Conservation (phyloP, 768 basidiomycete genomes). For the Tulasnella sp. region DNA sequence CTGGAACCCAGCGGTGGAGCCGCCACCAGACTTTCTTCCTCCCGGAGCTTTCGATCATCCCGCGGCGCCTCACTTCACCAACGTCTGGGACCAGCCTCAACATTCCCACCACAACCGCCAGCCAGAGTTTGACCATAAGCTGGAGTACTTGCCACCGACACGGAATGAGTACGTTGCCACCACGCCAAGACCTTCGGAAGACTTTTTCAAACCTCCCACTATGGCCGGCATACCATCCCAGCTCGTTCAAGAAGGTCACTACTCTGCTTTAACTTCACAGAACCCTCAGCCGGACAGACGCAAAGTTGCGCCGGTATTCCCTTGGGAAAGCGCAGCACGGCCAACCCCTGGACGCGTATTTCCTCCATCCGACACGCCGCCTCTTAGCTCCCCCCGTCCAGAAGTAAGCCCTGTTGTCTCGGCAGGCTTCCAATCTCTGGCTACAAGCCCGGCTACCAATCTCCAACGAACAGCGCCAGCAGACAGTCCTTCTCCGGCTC, state of each 20-base stretch:
- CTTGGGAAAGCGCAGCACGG: constrained; percentile 83
- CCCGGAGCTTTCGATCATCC: constrained; percentile 39
- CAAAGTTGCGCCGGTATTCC: constrained; percentile 74
- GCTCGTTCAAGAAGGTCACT: constrained; percentile 61
- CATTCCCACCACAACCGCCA: constrained; percentile 15
- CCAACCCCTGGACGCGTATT: constrained; percentile 60
- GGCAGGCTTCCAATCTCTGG: not conserved
- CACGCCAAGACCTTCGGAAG: constrained; percentile 19
- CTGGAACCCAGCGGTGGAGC: constrained; percentile 77
- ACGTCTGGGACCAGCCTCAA: constrained; percentile 68
- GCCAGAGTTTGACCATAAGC: not conserved
- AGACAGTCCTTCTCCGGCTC: not conserved
- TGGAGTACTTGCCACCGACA: constrained; percentile 2
- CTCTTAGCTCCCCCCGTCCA: not conserved
- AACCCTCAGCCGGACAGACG: constrained; percentile 51
- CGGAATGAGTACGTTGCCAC: not conserved
- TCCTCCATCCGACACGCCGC: constrained; percentile 33
- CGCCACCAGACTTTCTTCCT: constrained; percentile 58
- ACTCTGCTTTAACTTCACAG: constrained; percentile 41
- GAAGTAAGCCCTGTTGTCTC: constrained; percentile 21
- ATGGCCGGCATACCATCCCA: constrained; percentile 54
- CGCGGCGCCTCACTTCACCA: constrained; percentile 67
- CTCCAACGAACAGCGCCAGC: not conserved
- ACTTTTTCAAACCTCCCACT: constrained; percentile 53
- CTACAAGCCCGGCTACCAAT: not conserved